phyloP scores from a whole-genome alignment of 495 filamentous ascomycete species.

The Schizothecium vesticola region DNA sequence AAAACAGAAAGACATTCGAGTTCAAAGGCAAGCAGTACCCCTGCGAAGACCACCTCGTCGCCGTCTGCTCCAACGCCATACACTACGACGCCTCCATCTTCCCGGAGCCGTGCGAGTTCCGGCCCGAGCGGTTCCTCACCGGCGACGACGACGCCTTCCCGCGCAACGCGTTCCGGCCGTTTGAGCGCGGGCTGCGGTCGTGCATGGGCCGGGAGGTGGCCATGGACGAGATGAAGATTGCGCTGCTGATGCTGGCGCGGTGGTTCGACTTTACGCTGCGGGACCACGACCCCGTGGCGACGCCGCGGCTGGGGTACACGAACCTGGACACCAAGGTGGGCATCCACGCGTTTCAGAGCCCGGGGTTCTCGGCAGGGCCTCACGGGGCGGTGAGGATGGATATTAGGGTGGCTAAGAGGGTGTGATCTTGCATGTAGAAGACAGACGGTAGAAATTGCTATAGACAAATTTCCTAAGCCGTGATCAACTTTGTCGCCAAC shows the following conservation, averaged over 20 bases:
- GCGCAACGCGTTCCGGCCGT: constrained; percentile 28
- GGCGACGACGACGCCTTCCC: constrained; percentile 1
- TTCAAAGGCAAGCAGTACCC: constrained; percentile 3
- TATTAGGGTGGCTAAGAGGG: background rate
- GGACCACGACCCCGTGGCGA: constrained; percentile 24
- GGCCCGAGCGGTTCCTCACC: background rate
- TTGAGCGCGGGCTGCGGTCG: constrained; percentile 40
- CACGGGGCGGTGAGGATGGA: background rate
- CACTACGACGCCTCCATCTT: constrained; percentile 11
- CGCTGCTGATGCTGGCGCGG: constrained; percentile 37
- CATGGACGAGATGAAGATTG: constrained; percentile 36
- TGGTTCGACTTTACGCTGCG: constrained; percentile 33
- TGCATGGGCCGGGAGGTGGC: constrained; percentile 47
- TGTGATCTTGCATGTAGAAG: background rate
- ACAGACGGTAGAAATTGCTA: background rate
- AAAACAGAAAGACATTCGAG: background rate
- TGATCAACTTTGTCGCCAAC: constrained; percentile 1
- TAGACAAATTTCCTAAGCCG: background rate
- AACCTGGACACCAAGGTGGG: constrained; percentile 9
- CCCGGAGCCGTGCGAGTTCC: background rate
- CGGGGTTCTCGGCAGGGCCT: constrained; percentile 3
- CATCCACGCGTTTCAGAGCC: background rate
- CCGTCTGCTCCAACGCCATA: background rate
- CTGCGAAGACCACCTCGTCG: background rate
- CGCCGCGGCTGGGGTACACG: background rate